phyloP scores from a whole-genome alignment of 441 rosid species.

The Euphorbia celastroides region DNA sequence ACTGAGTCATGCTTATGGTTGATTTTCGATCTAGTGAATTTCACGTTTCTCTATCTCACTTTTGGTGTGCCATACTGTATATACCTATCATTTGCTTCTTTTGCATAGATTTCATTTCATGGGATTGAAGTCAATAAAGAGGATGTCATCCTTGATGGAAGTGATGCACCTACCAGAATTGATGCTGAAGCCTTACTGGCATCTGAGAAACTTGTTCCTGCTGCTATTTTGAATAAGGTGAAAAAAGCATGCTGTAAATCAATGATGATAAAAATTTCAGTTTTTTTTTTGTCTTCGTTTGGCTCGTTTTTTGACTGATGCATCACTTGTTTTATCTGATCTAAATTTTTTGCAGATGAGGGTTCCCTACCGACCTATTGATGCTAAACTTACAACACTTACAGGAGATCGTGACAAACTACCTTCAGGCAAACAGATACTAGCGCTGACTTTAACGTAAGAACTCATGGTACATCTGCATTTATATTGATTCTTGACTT shows the following conservation, averaged over 20 bases:
- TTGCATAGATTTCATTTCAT: constrained; percentile 60
- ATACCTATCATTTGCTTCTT: background rate
- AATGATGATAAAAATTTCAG: constrained; percentile 11
- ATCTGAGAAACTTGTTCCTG: constrained; percentile 72
- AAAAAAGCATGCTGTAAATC: background rate
- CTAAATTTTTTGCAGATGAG: constrained; percentile 53
- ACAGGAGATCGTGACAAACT: constrained; percentile 69
- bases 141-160: constrained; percentile 86
- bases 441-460: constrained; percentile 86
- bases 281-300: constrained; percentile 14
- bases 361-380: constrained; percentile 83
- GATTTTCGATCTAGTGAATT: background rate
- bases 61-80: no score
- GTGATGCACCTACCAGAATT: constrained; percentile 90
- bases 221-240: constrained; percentile 80
- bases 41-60: background rate
- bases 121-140: constrained; percentile 75
- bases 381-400: constrained; percentile 69
- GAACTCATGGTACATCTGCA: constrained; percentile 26
- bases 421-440: constrained; percentile 88
- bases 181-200: constrained; percentile 75
- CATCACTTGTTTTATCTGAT: constrained; percentile 6
- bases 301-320: constrained; percentile 7
- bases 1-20: background rate
- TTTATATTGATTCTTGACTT: constrained; percentile 13